Evolutionary conservation across 352 stramenopile species (phyloP).

Genomic region (Pythium biforme): DNA sequence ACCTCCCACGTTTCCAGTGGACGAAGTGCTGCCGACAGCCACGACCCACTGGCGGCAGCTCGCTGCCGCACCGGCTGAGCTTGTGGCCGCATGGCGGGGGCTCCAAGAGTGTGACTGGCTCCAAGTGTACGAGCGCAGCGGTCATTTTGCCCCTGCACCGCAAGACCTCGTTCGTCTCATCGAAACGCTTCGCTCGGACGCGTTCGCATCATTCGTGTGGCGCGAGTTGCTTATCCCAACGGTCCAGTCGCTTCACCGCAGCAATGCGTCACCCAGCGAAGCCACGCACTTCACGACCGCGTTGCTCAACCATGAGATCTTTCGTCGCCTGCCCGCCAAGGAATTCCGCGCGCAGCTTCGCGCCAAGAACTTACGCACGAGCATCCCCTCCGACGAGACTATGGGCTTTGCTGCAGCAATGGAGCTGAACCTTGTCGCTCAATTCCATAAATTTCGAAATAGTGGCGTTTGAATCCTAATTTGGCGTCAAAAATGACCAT

Average conservation of each 20-base stretch:
- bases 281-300: slow-evolving; percentile 19
- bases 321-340: slow-evolving; percentile 45
- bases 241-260: slow-evolving; percentile 18
- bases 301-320: slow-evolving; percentile 31
- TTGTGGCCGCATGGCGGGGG: slow-evolving; percentile 29
- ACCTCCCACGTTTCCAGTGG: neutral
- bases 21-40: neutral
- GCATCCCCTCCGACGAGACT: slow-evolving; percentile 17
- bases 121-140: slow-evolving; percentile 22
- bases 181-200: slow-evolving; percentile 41
- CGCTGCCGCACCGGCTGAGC: slow-evolving; percentile 27
- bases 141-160: slow-evolving; percentile 16
- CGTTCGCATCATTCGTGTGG: slow-evolving; percentile 52
- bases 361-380: slow-evolving; percentile 42
- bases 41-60: slow-evolving; percentile 8
- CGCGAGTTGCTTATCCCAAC: slow-evolving; percentile 40
- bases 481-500: neutral
- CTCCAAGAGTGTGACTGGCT: slow-evolving; percentile 50
- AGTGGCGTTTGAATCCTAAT: slow-evolving; percentile 6
- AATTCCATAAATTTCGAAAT: slow-evolving; percentile 48
- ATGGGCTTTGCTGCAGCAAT: slow-evolving; percentile 31
- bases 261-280: neutral
- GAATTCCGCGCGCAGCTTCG: slow-evolving; percentile 58
- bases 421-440: slow-evolving; percentile 42
- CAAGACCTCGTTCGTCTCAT: slow-evolving; percentile 36